These are phyloP conservation scores for Boletus speciosus DNA, from an alignment of 768 basidiomycete genomes.

Conservation along the genomic window DNA sequence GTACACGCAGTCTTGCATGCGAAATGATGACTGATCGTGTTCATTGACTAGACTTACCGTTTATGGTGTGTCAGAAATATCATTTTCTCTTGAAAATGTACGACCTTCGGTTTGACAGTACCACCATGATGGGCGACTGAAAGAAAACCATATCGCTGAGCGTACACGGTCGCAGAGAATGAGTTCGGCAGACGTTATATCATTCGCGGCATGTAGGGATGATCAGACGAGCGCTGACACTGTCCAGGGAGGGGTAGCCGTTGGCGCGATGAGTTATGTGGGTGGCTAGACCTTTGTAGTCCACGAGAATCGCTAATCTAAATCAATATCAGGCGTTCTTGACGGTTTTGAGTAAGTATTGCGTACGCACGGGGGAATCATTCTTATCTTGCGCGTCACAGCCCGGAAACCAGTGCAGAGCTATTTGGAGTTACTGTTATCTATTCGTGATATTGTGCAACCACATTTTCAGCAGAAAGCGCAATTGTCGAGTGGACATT, in stretches of 20 bases:
- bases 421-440: slow-evolving; percentile 59
- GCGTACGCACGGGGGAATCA: too few relatives aligned
- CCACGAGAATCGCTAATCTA: neutral
- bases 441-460: slow-evolving; percentile 55
- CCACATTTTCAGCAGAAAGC: slow-evolving; percentile 67
- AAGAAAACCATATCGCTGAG: slow-evolving; percentile 39
- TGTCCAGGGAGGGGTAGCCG: slow-evolving; percentile 55
- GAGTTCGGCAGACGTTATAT: slow-evolving; percentile 78
- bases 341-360: slow-evolving; percentile 40
- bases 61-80: slow-evolving; percentile 19
- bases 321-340: slow-evolving; percentile 55
- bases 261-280: slow-evolving; percentile 80
- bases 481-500: slow-evolving; percentile 71
- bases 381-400: slow-evolving; percentile 13
- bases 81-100: neutral
- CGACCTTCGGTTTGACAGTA: slow-evolving; percentile 38
- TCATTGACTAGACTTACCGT: slow-evolving; percentile 22
- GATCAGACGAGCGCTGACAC: slow-evolving; percentile 73
- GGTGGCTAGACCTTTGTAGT: slow-evolving; percentile 20
- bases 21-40: neutral
- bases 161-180: slow-evolving; percentile 40
- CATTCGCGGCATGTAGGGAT: slow-evolving; percentile 70
- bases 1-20: neutral
- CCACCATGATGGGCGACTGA: slow-evolving; percentile 54
- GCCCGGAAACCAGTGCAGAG: slow-evolving; percentile 54